Percentiles rank a stretch among this genome's conserved stretches.
These are phyloP conservation scores for Claviceps purpurea DNA, from an alignment of 2,329 filamentous ascomycete genomes.

Conservation along the genomic window DNA sequence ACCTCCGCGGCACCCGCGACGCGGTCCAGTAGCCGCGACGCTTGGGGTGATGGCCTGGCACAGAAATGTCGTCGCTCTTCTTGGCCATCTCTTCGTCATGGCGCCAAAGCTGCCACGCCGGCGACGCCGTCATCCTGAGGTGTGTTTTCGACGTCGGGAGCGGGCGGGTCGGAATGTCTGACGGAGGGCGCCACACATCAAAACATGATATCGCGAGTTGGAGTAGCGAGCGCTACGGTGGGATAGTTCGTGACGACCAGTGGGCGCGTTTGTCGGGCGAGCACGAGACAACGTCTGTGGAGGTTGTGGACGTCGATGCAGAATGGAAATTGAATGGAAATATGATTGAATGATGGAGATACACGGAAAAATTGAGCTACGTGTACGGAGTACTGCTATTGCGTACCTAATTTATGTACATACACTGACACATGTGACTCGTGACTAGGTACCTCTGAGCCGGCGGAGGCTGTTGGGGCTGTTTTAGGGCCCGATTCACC, in stretches of 20 bases:
- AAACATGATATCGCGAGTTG: not conserved
- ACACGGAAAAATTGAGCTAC: too few relatives aligned
- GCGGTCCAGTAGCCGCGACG: slow-evolving; percentile 24
- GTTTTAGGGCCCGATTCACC: too few relatives aligned
- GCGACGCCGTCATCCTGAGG: slow-evolving; percentile 3
- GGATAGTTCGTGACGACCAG: not conserved
- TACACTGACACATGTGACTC: too few relatives aligned
- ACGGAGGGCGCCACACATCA: not conserved
- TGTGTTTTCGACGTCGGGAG: not conserved
- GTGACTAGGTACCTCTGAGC: too few relatives aligned
- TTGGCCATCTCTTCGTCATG: slow-evolving; percentile 44
- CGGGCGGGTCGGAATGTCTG: not conserved
- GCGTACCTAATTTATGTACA: too few relatives aligned
- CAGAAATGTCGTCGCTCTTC: slow-evolving; percentile 43
- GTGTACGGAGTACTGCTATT: too few relatives aligned
- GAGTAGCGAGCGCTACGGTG: not conserved
- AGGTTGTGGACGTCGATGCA: too few relatives aligned
- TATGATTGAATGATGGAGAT: too few relatives aligned
- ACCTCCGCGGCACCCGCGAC: slow-evolving; percentile 32
- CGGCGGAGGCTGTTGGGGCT: too few relatives aligned
- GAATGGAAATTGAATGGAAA: too few relatives aligned
- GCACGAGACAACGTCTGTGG: too few relatives aligned
- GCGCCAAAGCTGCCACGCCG: slow-evolving; percentile 26
- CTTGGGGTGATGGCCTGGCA: slow-evolving; percentile 10
- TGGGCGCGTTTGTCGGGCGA: not conserved